These are phyloP conservation scores for Nevesoporus exiguus DNA, from an alignment of 768 basidiomycete species.

Conservation along the genomic window DNA sequence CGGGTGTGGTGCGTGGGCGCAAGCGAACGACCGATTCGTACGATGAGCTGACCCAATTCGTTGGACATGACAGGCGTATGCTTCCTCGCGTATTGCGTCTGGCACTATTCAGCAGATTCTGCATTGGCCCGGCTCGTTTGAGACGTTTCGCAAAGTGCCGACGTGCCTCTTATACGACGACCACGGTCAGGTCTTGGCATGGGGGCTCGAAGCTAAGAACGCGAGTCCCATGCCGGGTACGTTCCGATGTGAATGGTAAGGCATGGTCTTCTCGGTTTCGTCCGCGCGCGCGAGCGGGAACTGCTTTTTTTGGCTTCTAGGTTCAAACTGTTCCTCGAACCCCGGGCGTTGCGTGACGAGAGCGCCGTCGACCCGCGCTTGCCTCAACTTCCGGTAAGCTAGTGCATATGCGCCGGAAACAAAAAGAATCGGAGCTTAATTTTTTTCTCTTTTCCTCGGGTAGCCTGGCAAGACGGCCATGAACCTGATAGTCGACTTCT, in stretches of 20 bases:
- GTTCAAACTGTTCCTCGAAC: slow-evolving; percentile 89
- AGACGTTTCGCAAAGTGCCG: slow-evolving; percentile 83
- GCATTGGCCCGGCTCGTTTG: slow-evolving; percentile 81
- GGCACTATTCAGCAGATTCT: slow-evolving; percentile 83
- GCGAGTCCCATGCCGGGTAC: slow-evolving; percentile 65
- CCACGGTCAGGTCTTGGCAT: slow-evolving; percentile 67
- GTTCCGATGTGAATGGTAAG: slow-evolving; percentile 52
- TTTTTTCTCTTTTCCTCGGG: not conserved
- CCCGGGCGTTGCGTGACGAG: slow-evolving; percentile 72
- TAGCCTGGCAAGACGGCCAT: slow-evolving; percentile 73
- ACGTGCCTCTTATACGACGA: slow-evolving; percentile 84
- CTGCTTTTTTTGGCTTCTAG: slow-evolving; percentile 27
- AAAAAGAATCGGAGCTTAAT: not conserved
- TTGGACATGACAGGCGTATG: slow-evolving; percentile 59
- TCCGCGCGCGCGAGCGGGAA: not conserved
- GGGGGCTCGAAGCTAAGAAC: slow-evolving; percentile 88
- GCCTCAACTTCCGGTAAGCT: slow-evolving; percentile 70
- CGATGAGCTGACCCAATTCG: slow-evolving; percentile 6
- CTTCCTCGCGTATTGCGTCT: slow-evolving; percentile 75
- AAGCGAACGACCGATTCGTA: not conserved
- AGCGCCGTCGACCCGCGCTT: slow-evolving; percentile 70
- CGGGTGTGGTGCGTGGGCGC: slow-evolving; percentile 65
- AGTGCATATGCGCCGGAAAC: not conserved
- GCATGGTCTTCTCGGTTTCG: slow-evolving; percentile 2
- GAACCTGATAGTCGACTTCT: slow-evolving; percentile 81